These are phyloP conservation scores for Colletotrichum sp. DNA, from an alignment of 2,329 filamentous ascomycete genomes.

Conservation along the genomic window DNA sequence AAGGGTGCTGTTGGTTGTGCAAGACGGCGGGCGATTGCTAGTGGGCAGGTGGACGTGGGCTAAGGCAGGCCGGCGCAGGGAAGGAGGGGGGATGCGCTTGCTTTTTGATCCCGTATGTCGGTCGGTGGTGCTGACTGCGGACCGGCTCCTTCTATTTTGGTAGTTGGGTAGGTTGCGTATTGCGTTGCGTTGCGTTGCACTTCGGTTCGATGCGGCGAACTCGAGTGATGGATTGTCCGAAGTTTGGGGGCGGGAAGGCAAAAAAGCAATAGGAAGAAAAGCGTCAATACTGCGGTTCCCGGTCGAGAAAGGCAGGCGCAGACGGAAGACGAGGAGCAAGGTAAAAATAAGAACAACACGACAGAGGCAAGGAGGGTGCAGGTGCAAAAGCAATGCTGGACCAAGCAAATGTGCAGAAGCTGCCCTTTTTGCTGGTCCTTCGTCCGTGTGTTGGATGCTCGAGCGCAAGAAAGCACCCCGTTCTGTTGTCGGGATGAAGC, in stretches of 20 bases:
- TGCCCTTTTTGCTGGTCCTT: neutral
- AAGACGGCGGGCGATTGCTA: neutral
- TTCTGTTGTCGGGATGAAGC: neutral
- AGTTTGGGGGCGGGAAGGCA: neutral
- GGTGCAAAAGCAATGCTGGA: neutral
- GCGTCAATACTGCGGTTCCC: neutral
- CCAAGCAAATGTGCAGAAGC: neutral
- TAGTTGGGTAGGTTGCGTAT: neutral
- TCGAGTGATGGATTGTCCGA: neutral
- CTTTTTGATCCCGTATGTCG: neutral
- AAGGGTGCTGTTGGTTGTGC: neutral
- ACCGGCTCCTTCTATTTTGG: neutral
- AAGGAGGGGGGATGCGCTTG: neutral
- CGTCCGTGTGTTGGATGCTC: neutral
- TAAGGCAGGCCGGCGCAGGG: neutral
- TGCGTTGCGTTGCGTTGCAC: neutral
- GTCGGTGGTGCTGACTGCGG: neutral
- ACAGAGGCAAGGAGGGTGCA: neutral
- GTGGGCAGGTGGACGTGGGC: neutral
- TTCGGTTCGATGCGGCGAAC: neutral
- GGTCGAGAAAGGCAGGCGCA: neutral
- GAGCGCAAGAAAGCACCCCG: neutral
- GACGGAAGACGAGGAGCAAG: neutral
- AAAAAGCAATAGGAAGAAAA: neutral
- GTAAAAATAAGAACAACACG: neutral